Conservation (phyloP, 352 stramenopile genomes). For the Pilasporangium apinafurcum region DNA sequence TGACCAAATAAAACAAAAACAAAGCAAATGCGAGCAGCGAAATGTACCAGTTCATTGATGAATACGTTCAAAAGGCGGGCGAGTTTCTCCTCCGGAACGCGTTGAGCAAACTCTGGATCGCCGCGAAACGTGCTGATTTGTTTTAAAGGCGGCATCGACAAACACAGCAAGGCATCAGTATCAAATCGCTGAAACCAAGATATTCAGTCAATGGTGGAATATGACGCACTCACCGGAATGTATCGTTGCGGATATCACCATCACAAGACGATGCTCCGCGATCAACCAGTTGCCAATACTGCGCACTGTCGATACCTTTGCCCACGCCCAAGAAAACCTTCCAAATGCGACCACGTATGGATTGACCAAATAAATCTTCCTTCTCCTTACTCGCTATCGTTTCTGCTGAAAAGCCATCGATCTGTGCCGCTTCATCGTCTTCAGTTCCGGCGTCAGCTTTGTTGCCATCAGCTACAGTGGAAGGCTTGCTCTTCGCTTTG, state of each 20-base stretch:
- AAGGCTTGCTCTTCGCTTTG: background rate
- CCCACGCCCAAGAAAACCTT: constrained; percentile 85
- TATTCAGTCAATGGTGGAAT: too few relatives aligned
- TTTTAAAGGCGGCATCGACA: too few relatives aligned
- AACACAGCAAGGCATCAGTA: background rate
- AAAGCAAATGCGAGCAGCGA: background rate
- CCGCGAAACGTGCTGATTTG: constrained; percentile 84
- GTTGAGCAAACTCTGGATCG: constrained; percentile 80
- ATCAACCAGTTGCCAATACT: constrained; percentile 66
- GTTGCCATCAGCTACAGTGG: background rate
- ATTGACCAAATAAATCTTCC: constrained; percentile 4
- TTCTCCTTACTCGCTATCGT: too few relatives aligned
- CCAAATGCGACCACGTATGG: constrained; percentile 82
- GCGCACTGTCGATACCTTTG: constrained; percentile 36
- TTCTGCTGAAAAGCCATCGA: too few relatives aligned
- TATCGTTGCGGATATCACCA: constrained; percentile 89
- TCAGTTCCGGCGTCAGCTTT: constrained; percentile 3
- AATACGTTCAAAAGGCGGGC: constrained; percentile 89
- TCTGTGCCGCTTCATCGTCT: constrained; percentile 2
- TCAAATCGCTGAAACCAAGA: background rate
- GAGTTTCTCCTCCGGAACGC: constrained; percentile 89
- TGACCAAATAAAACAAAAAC: background rate
- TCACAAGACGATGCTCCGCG: constrained; percentile 78
- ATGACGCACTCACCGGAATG: constrained; percentile 75
- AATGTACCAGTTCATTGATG: constrained; percentile 71